phyloP scores from a whole-genome alignment of 1,284 basidiomycete genomes.

The Cutaneotrichosporon mucoides region DNA sequence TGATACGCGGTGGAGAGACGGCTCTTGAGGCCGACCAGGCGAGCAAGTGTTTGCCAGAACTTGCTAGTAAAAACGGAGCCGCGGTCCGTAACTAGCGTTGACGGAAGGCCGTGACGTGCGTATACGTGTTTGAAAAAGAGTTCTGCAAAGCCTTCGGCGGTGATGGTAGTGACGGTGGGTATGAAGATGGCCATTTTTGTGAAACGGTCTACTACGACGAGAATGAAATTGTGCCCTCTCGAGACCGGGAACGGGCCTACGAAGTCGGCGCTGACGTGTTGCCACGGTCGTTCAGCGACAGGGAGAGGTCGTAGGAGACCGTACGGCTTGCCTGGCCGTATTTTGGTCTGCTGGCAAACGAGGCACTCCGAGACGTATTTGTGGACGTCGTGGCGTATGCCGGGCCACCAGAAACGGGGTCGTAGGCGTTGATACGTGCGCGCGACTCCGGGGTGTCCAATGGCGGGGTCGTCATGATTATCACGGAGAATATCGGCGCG shows the following conservation, averaged over 20 bases:
- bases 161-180: neutral
- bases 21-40: conserved; percentile 11
- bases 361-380: conserved; percentile 39
- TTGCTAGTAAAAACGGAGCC: neutral
- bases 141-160: neutral
- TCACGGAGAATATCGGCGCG: too few relatives aligned
- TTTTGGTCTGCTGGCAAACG: conserved; percentile 44
- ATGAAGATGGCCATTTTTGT: conserved; percentile 24
- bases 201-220: conserved; percentile 50
- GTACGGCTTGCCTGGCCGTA: conserved; percentile 39
- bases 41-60: conserved; percentile 16
- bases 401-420: conserved; percentile 34
- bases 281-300: conserved; percentile 44
- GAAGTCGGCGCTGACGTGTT: conserved; percentile 51
- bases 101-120: conserved; percentile 2
- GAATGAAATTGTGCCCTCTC: conserved; percentile 44
- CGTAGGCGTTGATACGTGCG: conserved; percentile 41
- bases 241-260: conserved; percentile 51
- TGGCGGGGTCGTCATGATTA: neutral
- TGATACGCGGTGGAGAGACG: conserved; percentile 45
- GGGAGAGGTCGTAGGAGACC: conserved; percentile 47
- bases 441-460: conserved; percentile 51
- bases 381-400: conserved; percentile 20
- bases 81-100: neutral
- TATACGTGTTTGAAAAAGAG: conserved; percentile 17